Conservation (phyloP, 2,329 filamentous ascomycete genomes). For the Aspergillus sp. region DNA sequence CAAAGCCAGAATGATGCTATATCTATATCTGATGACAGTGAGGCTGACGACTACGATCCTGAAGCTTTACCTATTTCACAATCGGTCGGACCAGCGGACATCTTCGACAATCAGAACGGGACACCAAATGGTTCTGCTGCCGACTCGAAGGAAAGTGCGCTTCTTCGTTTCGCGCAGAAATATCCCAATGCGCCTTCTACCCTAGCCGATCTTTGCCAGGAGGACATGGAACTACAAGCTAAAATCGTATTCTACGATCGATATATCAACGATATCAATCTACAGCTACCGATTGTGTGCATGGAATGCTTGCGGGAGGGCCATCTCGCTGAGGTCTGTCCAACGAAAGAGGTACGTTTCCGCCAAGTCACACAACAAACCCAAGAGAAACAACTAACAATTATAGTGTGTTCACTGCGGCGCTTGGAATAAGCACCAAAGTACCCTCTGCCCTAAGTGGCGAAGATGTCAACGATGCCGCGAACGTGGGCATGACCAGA, state of each 20-base stretch:
- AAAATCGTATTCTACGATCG: slow-evolving; percentile 42
- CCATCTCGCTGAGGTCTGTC: slow-evolving; percentile 45
- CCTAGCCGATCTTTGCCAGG: slow-evolving; percentile 38
- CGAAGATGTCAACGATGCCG: slow-evolving; percentile 56
- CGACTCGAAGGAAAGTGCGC: slow-evolving; percentile 35
- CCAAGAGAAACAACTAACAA: background rate
- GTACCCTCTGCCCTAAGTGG: slow-evolving; percentile 41
- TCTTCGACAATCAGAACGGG: slow-evolving; percentile 5
- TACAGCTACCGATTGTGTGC: slow-evolving; percentile 43
- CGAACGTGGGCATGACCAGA: slow-evolving; percentile 59
- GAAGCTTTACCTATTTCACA: slow-evolving; percentile 17
- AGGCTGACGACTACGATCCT: slow-evolving; percentile 24
- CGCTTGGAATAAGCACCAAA: slow-evolving; percentile 41
- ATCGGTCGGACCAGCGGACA: slow-evolving; percentile 9
- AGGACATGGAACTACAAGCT: slow-evolving; percentile 42
- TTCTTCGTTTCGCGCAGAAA: slow-evolving; percentile 32
- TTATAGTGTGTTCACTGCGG: slow-evolving; percentile 44
- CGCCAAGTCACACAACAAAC: background rate
- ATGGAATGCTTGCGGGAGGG: slow-evolving; percentile 43
- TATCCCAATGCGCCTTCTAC: slow-evolving; percentile 34
- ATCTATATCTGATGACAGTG: background rate
- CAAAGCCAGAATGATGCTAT: slow-evolving; percentile 13
- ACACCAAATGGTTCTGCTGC: background rate
- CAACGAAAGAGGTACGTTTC: slow-evolving; percentile 40
- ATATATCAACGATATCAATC: slow-evolving; percentile 38